Evolutionary conservation across 75 land plant genomes (phyloP).

Genomic region (Larix kaempferi): DNA sequence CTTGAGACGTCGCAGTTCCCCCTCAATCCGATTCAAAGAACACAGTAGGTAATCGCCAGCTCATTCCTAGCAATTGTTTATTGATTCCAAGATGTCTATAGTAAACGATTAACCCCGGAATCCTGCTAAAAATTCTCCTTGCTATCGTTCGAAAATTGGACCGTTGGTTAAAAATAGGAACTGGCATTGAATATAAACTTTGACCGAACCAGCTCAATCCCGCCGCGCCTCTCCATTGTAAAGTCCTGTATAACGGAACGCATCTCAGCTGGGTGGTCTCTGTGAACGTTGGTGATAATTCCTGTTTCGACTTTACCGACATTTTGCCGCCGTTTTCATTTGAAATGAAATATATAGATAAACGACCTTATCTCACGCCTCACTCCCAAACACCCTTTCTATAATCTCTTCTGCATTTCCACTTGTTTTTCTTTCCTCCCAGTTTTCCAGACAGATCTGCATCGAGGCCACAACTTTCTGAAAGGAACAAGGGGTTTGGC

Average conservation of each 20-base stretch:
- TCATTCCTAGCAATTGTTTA: too few species aligned
- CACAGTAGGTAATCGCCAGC: too few species aligned
- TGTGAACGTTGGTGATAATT: constrained; percentile 6
- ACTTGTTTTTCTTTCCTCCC: background rate
- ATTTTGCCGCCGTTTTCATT: constrained; percentile 9
- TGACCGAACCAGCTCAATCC: background rate
- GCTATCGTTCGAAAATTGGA: background rate
- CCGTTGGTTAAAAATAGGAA: background rate
- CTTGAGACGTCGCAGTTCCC: too few species aligned
- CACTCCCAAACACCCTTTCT: background rate
- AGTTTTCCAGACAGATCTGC: background rate
- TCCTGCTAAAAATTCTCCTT: too few species aligned
- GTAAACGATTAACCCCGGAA: too few species aligned
- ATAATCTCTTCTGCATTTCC: background rate
- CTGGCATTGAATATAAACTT: background rate
- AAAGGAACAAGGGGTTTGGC: background rate
- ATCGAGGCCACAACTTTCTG: background rate
- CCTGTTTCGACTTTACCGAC: background rate
- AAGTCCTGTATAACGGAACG: background rate
- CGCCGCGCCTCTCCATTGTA: background rate
- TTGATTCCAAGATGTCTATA: too few species aligned
- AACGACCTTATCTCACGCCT: background rate
- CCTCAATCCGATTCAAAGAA: too few species aligned
- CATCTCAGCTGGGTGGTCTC: background rate
- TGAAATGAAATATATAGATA: background rate